Base-by-base conservation (phyloP, 164 flowering plant genomes). In the Annona cherimola region DNA sequence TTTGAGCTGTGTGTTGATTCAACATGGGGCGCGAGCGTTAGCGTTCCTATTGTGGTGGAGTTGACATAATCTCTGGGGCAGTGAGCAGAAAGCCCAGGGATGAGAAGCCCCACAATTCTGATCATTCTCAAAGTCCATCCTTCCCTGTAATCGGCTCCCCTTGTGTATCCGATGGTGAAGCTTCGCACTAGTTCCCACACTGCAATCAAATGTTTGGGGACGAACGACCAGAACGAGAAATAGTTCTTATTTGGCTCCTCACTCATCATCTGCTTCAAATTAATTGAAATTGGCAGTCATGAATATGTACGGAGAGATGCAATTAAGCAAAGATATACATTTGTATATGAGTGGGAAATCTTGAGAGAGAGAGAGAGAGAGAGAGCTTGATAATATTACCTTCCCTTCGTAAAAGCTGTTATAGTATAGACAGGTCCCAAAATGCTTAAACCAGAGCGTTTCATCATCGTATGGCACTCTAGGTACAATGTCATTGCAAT, bases 181-280 rank as follows among this genome's bases (percentile, higher is more conserved):
- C 94, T 72, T 69, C 94, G 80, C 0, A 81, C 50, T 20, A 90
- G 68, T 84, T 92, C 93, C 87, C 89, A 90, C n/a, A 61, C 54
- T 45, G 96, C 94, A 67, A 80, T 90, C 41, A 90, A 12, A 39
- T 44, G 11, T 79, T 81, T 86, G 9, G 94, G 94, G 5, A 88
- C 54, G 0, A 66, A 44, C 80, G 76, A 73, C 43, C 81, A 12
- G 65, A 83, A 1, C 2, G 86, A 80, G 77, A 92, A 90, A 78
- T 89, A 90, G 77, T 92, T 92, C 87, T 85, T 90, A 83, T 90
- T 82, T 43, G 92, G 94, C 63, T 85, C 90, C 63, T 90, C 93
- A 35, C 0, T 45, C 26, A 82, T 4, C 26, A 85, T 72, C 94
- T 89, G 85, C 18, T 41, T 66, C 40, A 12, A n/a, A n/a, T n/a